Percentiles rank a stretch among this genome's conserved stretches.
phyloP scores from a whole-genome alignment of 2,329 filamentous ascomycete genomes.

The Aureobasidium melanogenum region DNA sequence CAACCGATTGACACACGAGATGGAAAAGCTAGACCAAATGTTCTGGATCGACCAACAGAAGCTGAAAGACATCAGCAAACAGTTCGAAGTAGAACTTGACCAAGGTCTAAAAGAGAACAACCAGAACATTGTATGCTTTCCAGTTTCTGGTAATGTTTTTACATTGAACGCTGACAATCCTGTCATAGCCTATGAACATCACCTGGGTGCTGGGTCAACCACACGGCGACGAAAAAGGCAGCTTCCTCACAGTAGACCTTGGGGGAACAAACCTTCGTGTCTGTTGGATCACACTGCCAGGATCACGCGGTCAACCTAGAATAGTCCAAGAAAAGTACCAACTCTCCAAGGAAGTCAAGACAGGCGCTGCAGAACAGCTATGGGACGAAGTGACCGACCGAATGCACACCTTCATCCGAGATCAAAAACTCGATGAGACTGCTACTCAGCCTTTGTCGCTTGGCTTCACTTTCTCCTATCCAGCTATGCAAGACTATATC shows the following conservation, averaged over 20 bases:
- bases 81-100: slow-evolving; percentile 75
- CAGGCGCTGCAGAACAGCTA: slow-evolving; percentile 73
- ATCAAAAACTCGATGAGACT: slow-evolving; percentile 60
- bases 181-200: slow-evolving; percentile 69
- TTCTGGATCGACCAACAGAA: slow-evolving; percentile 68
- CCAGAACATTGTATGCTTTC: slow-evolving; percentile 69
- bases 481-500: slow-evolving; percentile 85
- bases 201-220: slow-evolving; percentile 95
- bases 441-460: slow-evolving; percentile 62
- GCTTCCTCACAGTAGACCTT: slow-evolving; percentile 87
- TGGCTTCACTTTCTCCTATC: slow-evolving; percentile 96
- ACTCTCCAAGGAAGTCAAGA: slow-evolving; percentile 90
- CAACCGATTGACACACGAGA: slow-evolving; percentile 57
- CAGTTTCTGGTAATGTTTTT: neutral
- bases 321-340: slow-evolving; percentile 95
- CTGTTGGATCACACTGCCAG: slow-evolving; percentile 83
- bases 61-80: slow-evolving; percentile 76
- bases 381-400: slow-evolving; percentile 96
- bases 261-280: slow-evolving; percentile 93
- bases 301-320: slow-evolving; percentile 86
- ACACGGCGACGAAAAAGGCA: slow-evolving; percentile 77
- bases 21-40: slow-evolving; percentile 67
- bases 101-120: slow-evolving; percentile 78
- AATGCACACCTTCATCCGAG: slow-evolving; percentile 82
- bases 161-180: neutral